These are phyloP conservation scores for Lentinula sp. DNA, from an alignment of 768 basidiomycete genomes.

Conservation along the genomic window DNA sequence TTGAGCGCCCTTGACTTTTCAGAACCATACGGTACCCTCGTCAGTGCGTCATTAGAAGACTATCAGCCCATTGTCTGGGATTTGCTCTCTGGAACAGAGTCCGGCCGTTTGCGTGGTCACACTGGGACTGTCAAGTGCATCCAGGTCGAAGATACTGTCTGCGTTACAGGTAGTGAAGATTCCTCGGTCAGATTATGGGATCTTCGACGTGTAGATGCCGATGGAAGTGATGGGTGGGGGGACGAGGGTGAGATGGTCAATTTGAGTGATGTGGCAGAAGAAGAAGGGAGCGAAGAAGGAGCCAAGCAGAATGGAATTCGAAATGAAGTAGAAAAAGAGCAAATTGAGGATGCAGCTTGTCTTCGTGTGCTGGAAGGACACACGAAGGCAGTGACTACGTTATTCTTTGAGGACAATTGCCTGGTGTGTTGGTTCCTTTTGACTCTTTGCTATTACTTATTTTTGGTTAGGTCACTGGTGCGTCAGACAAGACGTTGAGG, in stretches of 20 bases:
- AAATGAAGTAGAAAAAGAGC: conserved; percentile 23
- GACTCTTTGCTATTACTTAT: conserved; percentile 7
- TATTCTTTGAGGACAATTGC: conserved; percentile 95
- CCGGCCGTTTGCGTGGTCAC: conserved; percentile 82
- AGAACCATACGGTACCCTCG: conserved; percentile 92
- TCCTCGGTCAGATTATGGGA: conserved; percentile 89
- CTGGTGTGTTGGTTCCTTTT: conserved; percentile 48
- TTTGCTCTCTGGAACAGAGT: conserved; percentile 80
- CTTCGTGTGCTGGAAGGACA: conserved; percentile 82
- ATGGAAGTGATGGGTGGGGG: conserved; percentile 48
- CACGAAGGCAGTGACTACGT: conserved; percentile 83
- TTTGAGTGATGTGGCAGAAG: conserved; percentile 60
- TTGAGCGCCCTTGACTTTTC: conserved; percentile 91
- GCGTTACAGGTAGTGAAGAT: conserved; percentile 87
- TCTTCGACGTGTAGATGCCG: conserved; percentile 74
- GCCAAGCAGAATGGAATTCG: conserved; percentile 32
- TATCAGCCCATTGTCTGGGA: conserved; percentile 92
- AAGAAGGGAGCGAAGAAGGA: conserved; percentile 46
- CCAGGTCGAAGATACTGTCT: conserved; percentile 89
- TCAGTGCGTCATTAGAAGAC: conserved; percentile 83
- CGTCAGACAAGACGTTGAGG: conserved; percentile 95
- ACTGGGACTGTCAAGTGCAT: conserved; percentile 77
- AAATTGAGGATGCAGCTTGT: conserved; percentile 45
- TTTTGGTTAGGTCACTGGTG: conserved; percentile 78
- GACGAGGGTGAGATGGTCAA: conserved; percentile 43